Evolutionary conservation across 164 flowering plant genomes (phyloP).

Genomic region (Kingdonia uniflora): DNA sequence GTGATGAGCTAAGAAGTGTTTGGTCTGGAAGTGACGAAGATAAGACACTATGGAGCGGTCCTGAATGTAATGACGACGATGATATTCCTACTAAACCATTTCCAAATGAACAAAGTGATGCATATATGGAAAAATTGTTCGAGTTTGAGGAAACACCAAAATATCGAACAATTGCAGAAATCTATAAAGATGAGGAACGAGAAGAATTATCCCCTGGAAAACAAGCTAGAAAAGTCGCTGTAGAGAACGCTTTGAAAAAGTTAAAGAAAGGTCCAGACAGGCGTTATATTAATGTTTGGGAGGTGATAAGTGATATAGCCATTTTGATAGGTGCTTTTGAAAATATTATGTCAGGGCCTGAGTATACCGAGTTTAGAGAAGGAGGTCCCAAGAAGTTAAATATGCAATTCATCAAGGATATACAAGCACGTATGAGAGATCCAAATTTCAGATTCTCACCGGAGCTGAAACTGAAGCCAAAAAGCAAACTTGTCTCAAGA

Average conservation of each 20-base stretch:
- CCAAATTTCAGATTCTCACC: conserved; percentile 81
- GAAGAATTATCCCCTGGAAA: conserved; percentile 85
- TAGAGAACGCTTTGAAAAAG: conserved; percentile 86
- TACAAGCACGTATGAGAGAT: conserved; percentile 94
- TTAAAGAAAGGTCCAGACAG: conserved; percentile 97
- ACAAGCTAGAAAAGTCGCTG: conserved; percentile 90
- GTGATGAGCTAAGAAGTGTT: conserved; percentile 79
- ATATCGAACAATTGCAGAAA: conserved; percentile 62
- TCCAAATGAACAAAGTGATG: conserved; percentile 81
- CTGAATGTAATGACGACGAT: conserved; percentile 72
- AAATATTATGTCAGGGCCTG: conserved; percentile 90
- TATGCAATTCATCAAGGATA: conserved; percentile 87
- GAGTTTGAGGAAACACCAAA: conserved; percentile 87
- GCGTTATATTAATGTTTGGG: conserved; percentile 89
- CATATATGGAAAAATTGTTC: conserved; percentile 67
- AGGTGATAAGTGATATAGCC: conserved; percentile 86
- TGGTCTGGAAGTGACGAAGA: conserved; percentile 96
- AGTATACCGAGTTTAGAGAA: conserved; percentile 75
- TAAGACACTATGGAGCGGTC: conserved; percentile 92
- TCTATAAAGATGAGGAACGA: conserved; percentile 70
- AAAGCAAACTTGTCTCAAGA: conserved; percentile 72
- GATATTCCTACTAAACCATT: conserved; percentile 79
- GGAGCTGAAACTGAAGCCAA: conserved; percentile 83
- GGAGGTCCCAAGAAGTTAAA: conserved; percentile 86
- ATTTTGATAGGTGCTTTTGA: conserved; percentile 93